These are phyloP conservation scores for Oxyria digyna DNA, from an alignment of 148 eudicot species.

Conservation along the genomic window DNA sequence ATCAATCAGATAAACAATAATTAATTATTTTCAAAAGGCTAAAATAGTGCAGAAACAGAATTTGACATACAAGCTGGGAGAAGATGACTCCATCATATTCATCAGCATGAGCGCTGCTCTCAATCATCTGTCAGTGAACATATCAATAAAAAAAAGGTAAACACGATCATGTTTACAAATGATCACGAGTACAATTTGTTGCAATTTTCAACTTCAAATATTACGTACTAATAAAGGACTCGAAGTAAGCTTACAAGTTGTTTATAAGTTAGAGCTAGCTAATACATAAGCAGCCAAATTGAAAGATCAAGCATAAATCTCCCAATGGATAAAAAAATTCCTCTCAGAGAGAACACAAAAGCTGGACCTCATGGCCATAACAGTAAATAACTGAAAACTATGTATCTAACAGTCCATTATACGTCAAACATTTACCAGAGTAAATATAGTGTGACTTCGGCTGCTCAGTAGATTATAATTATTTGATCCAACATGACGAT, in stretches of 20 bases:
- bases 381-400: neutral
- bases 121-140: constrained; percentile 56
- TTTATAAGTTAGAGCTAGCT: neutral
- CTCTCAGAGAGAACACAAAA: neutral
- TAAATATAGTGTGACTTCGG: constrained; percentile 96
- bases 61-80: constrained; percentile 73
- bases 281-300: neutral
- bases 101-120: constrained; percentile 93
- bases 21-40: neutral
- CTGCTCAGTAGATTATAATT: constrained; percentile 94
- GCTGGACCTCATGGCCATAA: neutral
- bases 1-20: constrained; percentile 2
- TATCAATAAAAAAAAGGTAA: neutral
- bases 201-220: neutral
- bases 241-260: neutral
- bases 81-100: constrained; percentile 96
- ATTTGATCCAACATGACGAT: constrained; percentile 98
- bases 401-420: neutral
- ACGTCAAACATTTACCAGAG: constrained; percentile 42
- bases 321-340: neutral
- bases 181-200: neutral
- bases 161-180: neutral
- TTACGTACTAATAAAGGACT: neutral
- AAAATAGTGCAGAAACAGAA: neutral
- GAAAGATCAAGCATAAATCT: neutral